Conservation (phyloP, 192 early-diverging fungal species). For the Backusella tuberculispora region DNA sequence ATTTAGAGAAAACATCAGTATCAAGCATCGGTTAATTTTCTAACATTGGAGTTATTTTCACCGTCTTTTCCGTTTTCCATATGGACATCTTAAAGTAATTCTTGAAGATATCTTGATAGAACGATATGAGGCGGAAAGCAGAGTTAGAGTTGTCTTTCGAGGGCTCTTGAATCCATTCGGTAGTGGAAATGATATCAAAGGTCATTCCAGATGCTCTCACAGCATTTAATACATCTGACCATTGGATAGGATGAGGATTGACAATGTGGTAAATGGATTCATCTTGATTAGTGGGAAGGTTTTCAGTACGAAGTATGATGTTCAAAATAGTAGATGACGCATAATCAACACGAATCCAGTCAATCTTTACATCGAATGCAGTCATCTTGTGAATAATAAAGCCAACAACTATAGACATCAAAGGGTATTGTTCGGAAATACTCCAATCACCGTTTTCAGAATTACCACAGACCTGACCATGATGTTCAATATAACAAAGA, state of each 20-base stretch:
- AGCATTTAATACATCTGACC: conserved; percentile 22
- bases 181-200: conserved; percentile 20
- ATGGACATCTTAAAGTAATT: background rate
- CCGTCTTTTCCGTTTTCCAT: conserved; percentile 23
- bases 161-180: conserved; percentile 27
- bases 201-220: conserved; percentile 15
- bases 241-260: conserved; percentile 24
- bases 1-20: background rate
- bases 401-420: conserved; percentile 26
- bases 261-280: conserved; percentile 32
- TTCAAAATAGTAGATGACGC: conserved; percentile 24
- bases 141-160: conserved; percentile 30
- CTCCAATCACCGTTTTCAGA: conserved; percentile 38
- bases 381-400: conserved; percentile 38
- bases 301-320: conserved; percentile 23
- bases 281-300: background rate
- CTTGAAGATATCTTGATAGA: conserved; percentile 11
- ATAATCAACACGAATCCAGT: conserved; percentile 40
- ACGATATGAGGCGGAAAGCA: conserved; percentile 21
- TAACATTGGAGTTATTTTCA: background rate
- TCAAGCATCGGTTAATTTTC: background rate
- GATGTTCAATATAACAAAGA: conserved; percentile 29
- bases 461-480: conserved; percentile 42
- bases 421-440: conserved; percentile 23
- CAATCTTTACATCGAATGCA: conserved; percentile 7